Evolutionary conservation across 2,329 filamentous ascomycete species (phyloP), one percentile per base, ranked within the genome.

Genomic region (Calonectria leucothoes): DNA sequence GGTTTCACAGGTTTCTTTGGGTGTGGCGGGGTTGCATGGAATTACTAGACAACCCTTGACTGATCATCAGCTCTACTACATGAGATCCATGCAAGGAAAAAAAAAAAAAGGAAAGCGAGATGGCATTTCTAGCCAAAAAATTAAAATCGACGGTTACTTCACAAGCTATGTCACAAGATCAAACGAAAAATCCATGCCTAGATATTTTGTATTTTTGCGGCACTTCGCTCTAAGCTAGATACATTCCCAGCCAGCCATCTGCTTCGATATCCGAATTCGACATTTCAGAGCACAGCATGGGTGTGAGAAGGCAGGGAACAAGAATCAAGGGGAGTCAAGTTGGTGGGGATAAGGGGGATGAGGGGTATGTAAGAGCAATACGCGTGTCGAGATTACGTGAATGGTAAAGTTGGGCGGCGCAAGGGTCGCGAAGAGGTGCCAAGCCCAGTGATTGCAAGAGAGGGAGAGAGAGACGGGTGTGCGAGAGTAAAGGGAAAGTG

Each of bases 301-400:
- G 66, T 70, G 76, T 69, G 63, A 72, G 66, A 69, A 68, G 64
- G 71, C 70, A 59, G 71, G 75, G 76, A 75, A 75, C 75, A 49
- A 74, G 61, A 68, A 74, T 74, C 71, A 72, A 72, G 74, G 69
- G 72, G 66, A 70, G 45, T 66, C 75, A 73, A 79, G 75, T 74
- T 75, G 67, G 57, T 64, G 68, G 61, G 70, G 63, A 78, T 76
- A 70, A 78, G 74, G 71, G 70, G 77, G 70, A 73, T 73, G 66
- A 69, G 78, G 55, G 75, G 80, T 81, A 76, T 81, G 79, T 75
- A 78, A 80, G 75, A 76, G 72, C 77, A 75, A 81, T 78, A 75
- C 71, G 78, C 74, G 72, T 75, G 75, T 70, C 71, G 72, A 74
- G 72, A 81, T 81, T 81, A 81, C 74, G 74, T 76, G 78, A 79